These are phyloP conservation scores for Pyrenophora tritici-repentis DNA, from an alignment of 2,329 filamentous ascomycete genomes.

Conservation along the genomic window DNA sequence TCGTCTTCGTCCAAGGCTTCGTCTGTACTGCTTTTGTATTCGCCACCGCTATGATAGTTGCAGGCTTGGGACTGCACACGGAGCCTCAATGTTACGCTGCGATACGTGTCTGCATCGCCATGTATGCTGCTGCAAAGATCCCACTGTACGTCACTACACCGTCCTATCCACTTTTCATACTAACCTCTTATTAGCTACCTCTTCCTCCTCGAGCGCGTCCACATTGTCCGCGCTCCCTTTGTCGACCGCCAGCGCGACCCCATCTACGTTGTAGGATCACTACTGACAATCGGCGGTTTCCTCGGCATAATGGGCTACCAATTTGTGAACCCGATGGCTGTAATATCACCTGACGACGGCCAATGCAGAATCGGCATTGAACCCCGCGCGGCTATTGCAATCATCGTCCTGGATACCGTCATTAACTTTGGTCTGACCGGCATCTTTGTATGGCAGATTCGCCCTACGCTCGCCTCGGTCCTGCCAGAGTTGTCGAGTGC, in stretches of 20 bases:
- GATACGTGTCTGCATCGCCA: slow-evolving; percentile 44
- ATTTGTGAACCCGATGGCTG: slow-evolving; percentile 31
- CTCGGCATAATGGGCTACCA: slow-evolving; percentile 25
- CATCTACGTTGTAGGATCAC: slow-evolving; percentile 37
- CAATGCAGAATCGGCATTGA: slow-evolving; percentile 46
- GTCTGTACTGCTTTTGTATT: slow-evolving; percentile 32
- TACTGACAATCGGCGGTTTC: slow-evolving; percentile 27
- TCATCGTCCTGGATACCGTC: slow-evolving; percentile 42
- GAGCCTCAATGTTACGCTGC: slow-evolving; percentile 35
- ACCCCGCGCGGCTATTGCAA: slow-evolving; percentile 29
- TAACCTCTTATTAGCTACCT: slow-evolving; percentile 31
- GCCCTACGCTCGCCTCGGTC: slow-evolving; percentile 21
- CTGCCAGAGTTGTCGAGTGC: not conserved
- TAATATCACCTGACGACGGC: slow-evolving; percentile 31
- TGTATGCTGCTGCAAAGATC: slow-evolving; percentile 43
- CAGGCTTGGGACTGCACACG: slow-evolving; percentile 34
- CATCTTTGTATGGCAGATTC: slow-evolving; percentile 44
- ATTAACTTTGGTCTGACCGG: slow-evolving; percentile 42
- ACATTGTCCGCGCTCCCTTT: slow-evolving; percentile 40
- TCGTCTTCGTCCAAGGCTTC: slow-evolving; percentile 27
- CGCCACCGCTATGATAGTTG: slow-evolving; percentile 30
- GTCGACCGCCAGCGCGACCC: slow-evolving; percentile 35
- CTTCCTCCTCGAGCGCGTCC: slow-evolving; percentile 48
- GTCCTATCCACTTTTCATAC: not conserved
- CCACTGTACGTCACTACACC: slow-evolving; percentile 21